Conservation (phyloP, 2,329 filamentous ascomycete species). For the Xylariaceae sp. region DNA sequence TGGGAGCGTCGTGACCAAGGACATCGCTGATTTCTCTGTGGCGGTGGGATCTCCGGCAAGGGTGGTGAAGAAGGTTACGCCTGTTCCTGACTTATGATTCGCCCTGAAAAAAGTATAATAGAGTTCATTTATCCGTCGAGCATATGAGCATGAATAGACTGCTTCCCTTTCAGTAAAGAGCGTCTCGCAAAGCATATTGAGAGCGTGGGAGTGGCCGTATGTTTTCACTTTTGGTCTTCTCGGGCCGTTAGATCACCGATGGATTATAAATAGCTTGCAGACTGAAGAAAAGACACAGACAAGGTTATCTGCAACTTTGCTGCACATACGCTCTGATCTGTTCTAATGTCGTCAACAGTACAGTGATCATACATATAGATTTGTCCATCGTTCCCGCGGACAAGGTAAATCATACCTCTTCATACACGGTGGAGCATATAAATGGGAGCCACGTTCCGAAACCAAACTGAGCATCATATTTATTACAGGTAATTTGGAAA, state of each 20-base stretch:
- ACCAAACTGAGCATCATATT: not conserved
- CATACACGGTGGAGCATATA: not conserved
- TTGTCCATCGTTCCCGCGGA: not conserved
- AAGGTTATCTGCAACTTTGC: not conserved
- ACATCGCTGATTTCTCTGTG: conserved; percentile 43
- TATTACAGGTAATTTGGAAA: not conserved
- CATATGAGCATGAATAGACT: not conserved
- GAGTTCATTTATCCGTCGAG: not conserved
- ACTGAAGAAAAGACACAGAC: not conserved
- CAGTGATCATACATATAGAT: not conserved
- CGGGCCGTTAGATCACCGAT: not conserved
- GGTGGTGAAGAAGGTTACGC: conserved; percentile 42
- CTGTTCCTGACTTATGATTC: conserved; percentile 29
- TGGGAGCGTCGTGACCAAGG: conserved; percentile 45
- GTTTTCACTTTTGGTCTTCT: not conserved
- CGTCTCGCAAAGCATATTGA: not conserved
- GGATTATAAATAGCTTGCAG: not conserved
- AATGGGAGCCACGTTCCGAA: not conserved
- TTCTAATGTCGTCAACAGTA: not conserved
- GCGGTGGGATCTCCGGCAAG: conserved; percentile 44
- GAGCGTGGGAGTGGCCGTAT: not conserved
- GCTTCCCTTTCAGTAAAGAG: not conserved
- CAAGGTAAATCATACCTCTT: not conserved
- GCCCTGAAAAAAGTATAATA: no score
- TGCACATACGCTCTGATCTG: not conserved